These are phyloP conservation scores for Phylloboletellus chloephorus DNA, from an alignment of 1,284 basidiomycete genomes.

Conservation along the genomic window DNA sequence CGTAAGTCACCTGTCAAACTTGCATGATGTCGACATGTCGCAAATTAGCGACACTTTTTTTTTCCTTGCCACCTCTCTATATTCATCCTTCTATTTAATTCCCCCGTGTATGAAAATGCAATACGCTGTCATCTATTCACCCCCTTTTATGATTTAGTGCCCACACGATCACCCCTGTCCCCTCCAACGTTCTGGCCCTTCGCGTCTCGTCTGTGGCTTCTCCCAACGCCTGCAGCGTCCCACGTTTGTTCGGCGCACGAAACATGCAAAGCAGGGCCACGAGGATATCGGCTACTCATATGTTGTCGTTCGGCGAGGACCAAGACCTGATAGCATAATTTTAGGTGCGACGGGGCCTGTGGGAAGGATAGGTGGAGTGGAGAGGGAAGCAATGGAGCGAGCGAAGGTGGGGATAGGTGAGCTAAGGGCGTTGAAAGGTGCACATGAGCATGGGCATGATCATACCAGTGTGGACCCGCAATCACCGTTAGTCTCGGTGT, in stretches of 20 bases:
- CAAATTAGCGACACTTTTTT: slow-evolving; percentile 9
- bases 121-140: slow-evolving; percentile 6
- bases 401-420: slow-evolving; percentile 19
- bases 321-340: slow-evolving; percentile 45
- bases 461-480: slow-evolving; percentile 19
- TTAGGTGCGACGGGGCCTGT: slow-evolving; percentile 30
- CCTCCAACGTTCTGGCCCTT: slow-evolving; percentile 46
- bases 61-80: slow-evolving; percentile 10
- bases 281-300: slow-evolving; percentile 90
- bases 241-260: slow-evolving; percentile 78
- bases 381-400: slow-evolving; percentile 35
- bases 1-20: slow-evolving; percentile 40
- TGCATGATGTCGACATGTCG: background rate
- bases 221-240: slow-evolving; percentile 85
- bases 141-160: slow-evolving; percentile 50
- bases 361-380: slow-evolving; percentile 66
- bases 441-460: slow-evolving; percentile 19
- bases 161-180: slow-evolving; percentile 91
- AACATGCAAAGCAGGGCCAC: slow-evolving; percentile 78
- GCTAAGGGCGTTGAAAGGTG: slow-evolving; percentile 23
- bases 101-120: slow-evolving; percentile 19
- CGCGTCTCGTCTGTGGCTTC: slow-evolving; percentile 71
- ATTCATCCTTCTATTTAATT: slow-evolving; percentile 10
- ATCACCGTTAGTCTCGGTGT: slow-evolving; percentile 23
- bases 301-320: slow-evolving; percentile 80